A percentile compares a stretch with the other conserved stretches of the same genome.
Evolutionary conservation across 2,329 filamentous ascomycete species (phyloP).

Genomic region (Pseudogymnoascus sp.): DNA sequence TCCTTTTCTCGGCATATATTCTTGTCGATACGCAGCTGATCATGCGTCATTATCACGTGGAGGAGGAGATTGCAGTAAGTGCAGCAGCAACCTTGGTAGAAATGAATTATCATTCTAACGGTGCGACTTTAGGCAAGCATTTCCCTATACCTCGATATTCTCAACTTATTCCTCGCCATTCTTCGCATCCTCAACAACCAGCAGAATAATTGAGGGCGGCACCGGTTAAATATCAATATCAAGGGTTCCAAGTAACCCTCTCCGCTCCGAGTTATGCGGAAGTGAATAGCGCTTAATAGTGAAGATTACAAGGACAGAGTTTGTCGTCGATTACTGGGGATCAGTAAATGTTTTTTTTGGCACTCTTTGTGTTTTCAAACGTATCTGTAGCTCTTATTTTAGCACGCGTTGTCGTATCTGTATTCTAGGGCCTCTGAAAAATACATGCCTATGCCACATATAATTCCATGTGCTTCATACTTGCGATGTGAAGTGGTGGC

Average conservation of each 20-base stretch:
- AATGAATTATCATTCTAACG: background rate
- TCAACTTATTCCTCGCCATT: constrained; percentile 95
- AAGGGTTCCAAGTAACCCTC: background rate
- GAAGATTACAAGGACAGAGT: background rate
- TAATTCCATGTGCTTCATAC: background rate
- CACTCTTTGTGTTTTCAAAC: background rate
- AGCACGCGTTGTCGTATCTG: background rate
- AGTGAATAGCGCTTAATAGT: background rate
- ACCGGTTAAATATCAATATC: background rate
- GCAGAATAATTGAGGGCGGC: constrained; percentile 64
- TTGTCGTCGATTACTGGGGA: background rate
- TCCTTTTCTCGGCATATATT: constrained; percentile 92
- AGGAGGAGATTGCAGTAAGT: constrained; percentile 76
- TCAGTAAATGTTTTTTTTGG: background rate
- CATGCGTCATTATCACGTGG: constrained; percentile 91
- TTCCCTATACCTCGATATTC: constrained; percentile 88
- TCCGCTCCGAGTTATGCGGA: background rate
- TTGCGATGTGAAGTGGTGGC: background rate
- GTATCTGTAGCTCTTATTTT: background rate
- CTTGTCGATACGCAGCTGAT: constrained; percentile 94
- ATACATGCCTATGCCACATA: background rate
- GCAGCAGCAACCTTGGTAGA: background rate
- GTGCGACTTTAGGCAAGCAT: constrained; percentile 54
- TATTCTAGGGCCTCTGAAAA: background rate
- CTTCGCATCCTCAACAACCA: constrained; percentile 94